phyloP scores from a whole-genome alignment of 1,284 basidiomycete species.

The Vanrija pseudolonga region DNA sequence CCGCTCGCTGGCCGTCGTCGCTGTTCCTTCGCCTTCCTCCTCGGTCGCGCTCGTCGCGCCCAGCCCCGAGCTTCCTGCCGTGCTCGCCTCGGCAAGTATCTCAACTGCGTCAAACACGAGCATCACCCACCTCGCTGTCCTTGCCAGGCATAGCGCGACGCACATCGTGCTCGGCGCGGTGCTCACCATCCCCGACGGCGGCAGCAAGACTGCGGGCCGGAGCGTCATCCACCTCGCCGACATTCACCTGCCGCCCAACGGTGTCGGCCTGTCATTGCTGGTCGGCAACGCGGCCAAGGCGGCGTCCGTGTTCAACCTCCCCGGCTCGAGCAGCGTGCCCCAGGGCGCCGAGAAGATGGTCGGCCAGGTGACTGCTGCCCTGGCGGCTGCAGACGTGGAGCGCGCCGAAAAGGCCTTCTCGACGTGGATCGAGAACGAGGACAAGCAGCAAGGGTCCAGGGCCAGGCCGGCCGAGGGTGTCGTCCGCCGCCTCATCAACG shows the following conservation, averaged over 20 bases:
- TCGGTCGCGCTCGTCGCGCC: constrained; percentile 32
- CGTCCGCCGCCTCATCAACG: constrained; percentile 10
- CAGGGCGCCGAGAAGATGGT: constrained; percentile 4
- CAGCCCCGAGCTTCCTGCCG: constrained; percentile 25
- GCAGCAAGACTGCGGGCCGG: constrained; percentile 14
- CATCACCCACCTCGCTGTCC: constrained; percentile 26
- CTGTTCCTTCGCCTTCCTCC: constrained; percentile 23
- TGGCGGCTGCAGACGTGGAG: constrained; percentile 6
- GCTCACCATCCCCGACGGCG: constrained; percentile 5
- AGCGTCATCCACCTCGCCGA: constrained; percentile 38
- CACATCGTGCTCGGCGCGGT: constrained; percentile 22
- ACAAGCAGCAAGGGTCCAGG: not conserved
- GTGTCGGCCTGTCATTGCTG: constrained; percentile 36
- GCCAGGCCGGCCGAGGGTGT: not conserved
- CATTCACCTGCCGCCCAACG: constrained; percentile 27
- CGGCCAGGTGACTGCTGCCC: constrained; percentile 3
- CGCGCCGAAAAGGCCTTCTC: constrained; percentile 16
- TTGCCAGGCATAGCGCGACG: constrained; percentile 10
- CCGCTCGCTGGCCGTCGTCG: constrained; percentile 21
- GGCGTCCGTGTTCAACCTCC: constrained; percentile 15
- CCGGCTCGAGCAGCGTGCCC: not conserved
- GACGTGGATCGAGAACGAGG: constrained; percentile 15
- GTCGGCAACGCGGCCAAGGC: constrained; percentile 29
- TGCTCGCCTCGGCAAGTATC: constrained; percentile 22
- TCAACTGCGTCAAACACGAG: constrained; percentile 18